Evolutionary conservation across 73 alveolate genomes (phyloP), one percentile per base, ranked within the genome.

Genomic region (Durusdinium trenchii): DNA sequence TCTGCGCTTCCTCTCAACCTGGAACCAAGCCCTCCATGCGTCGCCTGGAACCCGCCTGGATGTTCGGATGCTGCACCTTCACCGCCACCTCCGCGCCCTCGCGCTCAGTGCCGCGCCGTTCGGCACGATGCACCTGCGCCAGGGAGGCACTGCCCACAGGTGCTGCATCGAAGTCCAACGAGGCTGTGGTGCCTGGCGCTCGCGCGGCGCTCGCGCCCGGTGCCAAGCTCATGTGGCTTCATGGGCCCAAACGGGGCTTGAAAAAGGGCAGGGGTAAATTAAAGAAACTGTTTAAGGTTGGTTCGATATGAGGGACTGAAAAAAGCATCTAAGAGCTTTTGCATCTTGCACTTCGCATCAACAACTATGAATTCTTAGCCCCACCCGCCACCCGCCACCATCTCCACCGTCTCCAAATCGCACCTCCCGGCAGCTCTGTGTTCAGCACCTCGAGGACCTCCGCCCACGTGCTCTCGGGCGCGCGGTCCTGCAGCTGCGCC

Each of bases 51-150:
- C 75, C 82, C 71, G 83, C 95, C 48, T 81, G 86, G 28, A 99
- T 91, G 95, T 99, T 84, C 50, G 95, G 99, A 82, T 99, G 99
- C 97, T 99, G 98, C 42, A 99, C 99, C 87, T 99, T 99, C 26
- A 99, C 99, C 3, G 99, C 99, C 4, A 99, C 99, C 64, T 50
- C 95, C 50, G 60, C 99, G 43, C 99, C 99, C 9, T 69, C 46
- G 38, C 38, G 52, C 3, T 64, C 52, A 54, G 99, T 97, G 43
- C 99, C 99, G 50, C 95, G 94, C 62, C 99, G 99, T 46, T 99
- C 99, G 43, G 99, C 99, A 62, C 95, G 94, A 61, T 99, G 99
- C 47, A 99, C 99, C 90, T 99, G 99, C 1, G 99, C 99, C 61
- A 99, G 50, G 38, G 99, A 99, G 6, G 99, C 99, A 52, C 99